These are phyloP conservation scores for Pythium coloratum DNA, from an alignment of 352 stramenopile species.

Conservation along the genomic window DNA sequence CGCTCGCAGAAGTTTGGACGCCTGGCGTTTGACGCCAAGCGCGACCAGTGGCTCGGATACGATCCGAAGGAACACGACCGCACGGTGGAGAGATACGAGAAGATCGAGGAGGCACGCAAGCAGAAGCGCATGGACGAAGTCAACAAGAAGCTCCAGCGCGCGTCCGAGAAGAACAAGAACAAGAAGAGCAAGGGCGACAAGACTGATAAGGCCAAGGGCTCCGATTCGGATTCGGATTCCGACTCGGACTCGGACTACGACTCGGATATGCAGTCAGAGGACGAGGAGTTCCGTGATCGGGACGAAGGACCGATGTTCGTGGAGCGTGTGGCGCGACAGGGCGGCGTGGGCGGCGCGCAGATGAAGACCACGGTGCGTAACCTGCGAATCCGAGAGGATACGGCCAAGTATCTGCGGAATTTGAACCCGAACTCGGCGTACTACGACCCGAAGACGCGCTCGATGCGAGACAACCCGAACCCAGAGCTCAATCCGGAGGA, in stretches of 20 bases:
- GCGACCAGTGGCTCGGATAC: constrained; percentile 97
- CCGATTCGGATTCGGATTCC: constrained; percentile 46
- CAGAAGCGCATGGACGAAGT: constrained; percentile 78
- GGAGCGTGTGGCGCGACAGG: constrained; percentile 93
- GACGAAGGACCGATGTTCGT: constrained; percentile 93
- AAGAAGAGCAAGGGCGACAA: constrained; percentile 21
- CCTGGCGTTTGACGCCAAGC: constrained; percentile 97
- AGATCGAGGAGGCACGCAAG: constrained; percentile 78
- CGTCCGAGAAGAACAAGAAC: constrained; percentile 42
- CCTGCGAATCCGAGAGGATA: constrained; percentile 98
- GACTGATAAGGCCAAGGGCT: background rate
- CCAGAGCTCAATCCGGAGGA: constrained; percentile 93
- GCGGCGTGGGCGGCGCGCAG: constrained; percentile 95
- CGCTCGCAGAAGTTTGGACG: constrained; percentile 91
- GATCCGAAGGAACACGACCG: constrained; percentile 76
- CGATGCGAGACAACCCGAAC: constrained; percentile 98
- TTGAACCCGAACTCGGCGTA: constrained; percentile 98
- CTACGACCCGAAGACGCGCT: constrained; percentile 98
- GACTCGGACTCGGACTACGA: constrained; percentile 92
- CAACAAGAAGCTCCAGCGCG: constrained; percentile 66
- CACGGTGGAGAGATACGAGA: constrained; percentile 80
- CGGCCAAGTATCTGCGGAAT: constrained; percentile 99
- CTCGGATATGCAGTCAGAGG: constrained; percentile 85
- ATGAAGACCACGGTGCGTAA: constrained; percentile 98
- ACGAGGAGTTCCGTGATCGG: constrained; percentile 92